A percentile compares a stretch with the other conserved stretches of the same genome.
Conservation (phyloP, 1,139 yeast species). For the Pneumocystis sp. region DNA sequence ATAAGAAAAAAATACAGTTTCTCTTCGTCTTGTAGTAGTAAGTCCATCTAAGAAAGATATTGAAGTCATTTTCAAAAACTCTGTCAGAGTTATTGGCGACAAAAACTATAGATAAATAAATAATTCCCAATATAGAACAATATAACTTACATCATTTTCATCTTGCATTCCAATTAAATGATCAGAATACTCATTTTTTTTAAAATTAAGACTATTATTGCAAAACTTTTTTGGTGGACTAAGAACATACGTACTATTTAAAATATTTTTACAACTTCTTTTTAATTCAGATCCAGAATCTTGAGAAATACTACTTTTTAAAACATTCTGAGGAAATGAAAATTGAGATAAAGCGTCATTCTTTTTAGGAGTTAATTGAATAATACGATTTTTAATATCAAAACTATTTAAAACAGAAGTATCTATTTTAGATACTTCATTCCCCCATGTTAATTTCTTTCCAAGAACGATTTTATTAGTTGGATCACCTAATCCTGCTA, state of each 20-base stretch:
- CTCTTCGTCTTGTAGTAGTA: conserved; percentile 18
- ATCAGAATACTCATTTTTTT: neutral
- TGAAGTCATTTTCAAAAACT: conserved; percentile 21
- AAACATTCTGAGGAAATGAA: neutral
- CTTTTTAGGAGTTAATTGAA: conserved; percentile 3
- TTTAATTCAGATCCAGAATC: neutral
- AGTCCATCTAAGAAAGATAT: conserved; percentile 25
- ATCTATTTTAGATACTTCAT: neutral
- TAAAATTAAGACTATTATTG: neutral
- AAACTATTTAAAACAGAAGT: neutral
- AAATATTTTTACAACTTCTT: neutral
- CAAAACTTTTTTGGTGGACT: neutral
- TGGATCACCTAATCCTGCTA: neutral
- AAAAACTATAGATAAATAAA: neutral
- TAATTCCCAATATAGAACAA: neutral
- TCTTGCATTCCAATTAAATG: neutral
- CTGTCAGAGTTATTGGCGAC: conserved; percentile 18
- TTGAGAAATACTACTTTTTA: neutral
- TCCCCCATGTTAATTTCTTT: neutral
- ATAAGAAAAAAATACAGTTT: conserved; percentile 19
- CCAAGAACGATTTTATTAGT: neutral
- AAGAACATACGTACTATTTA: neutral
- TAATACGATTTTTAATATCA: neutral
- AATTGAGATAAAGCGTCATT: neutral
- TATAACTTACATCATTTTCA: neutral